Conservation (phyloP, 768 basidiomycete species). For the Albatrellus ellisii region DNA sequence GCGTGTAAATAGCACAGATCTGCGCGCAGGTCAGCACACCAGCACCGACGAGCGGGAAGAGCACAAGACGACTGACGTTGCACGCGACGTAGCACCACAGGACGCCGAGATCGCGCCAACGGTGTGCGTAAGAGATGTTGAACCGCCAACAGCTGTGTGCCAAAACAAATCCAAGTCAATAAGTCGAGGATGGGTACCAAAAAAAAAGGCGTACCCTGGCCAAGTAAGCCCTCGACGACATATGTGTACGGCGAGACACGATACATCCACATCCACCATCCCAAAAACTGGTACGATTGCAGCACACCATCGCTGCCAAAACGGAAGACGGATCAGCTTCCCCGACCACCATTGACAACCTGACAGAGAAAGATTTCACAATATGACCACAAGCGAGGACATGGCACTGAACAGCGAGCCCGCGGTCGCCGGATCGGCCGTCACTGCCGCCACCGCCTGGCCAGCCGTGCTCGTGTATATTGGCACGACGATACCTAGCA, state of each 20-base stretch:
- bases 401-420: conserved; percentile 25
- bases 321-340: too few relatives aligned
- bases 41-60: neutral
- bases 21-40: too few relatives aligned
- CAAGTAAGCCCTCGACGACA: conserved; percentile 26
- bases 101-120: conserved; percentile 36
- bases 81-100: conserved; percentile 29
- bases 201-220: conserved; percentile 40
- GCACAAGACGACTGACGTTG: conserved; percentile 24
- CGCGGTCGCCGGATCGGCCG: conserved; percentile 28
- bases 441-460: conserved; percentile 27
- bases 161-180: neutral
- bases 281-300: conserved; percentile 29
- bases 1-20: neutral
- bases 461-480: conserved; percentile 31
- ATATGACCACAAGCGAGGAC: conserved; percentile 28
- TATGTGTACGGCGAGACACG: conserved; percentile 23
- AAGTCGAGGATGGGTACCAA: neutral
- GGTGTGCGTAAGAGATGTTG: conserved; percentile 43
- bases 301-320: conserved; percentile 35
- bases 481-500: conserved; percentile 26
- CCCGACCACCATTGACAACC: neutral
- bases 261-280: conserved; percentile 35
- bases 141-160: conserved; percentile 43
- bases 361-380: conserved; percentile 19